Percentiles rank a stretch among this genome's conserved stretches.
Conservation (phyloP, 129 eudicot species). For the Sambucus nigra region DNA sequence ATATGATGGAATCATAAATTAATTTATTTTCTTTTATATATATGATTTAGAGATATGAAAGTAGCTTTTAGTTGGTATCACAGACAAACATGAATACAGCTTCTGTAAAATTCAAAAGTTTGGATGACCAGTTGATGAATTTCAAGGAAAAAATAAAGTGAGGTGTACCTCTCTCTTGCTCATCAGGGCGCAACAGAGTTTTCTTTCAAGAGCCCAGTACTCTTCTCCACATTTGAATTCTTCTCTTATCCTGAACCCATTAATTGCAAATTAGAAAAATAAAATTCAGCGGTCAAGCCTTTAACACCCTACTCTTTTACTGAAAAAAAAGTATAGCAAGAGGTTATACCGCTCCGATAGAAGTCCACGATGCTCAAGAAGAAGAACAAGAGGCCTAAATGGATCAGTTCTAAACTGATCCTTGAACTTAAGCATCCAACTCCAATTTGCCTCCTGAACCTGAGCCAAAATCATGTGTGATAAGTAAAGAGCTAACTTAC, state of each 20-base stretch:
- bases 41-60: neutral
- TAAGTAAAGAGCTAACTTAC: slow-evolving; percentile 3
- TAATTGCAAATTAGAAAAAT: slow-evolving; percentile 6
- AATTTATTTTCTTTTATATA: too few relatives aligned
- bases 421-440: slow-evolving; percentile 9
- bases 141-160: neutral
- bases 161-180: slow-evolving; percentile 47
- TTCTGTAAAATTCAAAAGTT: neutral
- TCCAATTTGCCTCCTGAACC: slow-evolving; percentile 22
- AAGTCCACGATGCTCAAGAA: slow-evolving; percentile 54
- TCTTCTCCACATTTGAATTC: slow-evolving; percentile 71
- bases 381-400: slow-evolving; percentile 57
- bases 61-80: too few relatives aligned
- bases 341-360: slow-evolving; percentile 54
- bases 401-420: slow-evolving; percentile 29
- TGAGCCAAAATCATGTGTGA: slow-evolving; percentile 3
- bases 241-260: slow-evolving; percentile 54
- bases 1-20: too few relatives aligned
- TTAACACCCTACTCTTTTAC: slow-evolving; percentile 1
- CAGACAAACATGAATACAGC: neutral
- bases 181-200: slow-evolving; percentile 53
- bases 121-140: neutral
- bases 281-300: slow-evolving; percentile 1
- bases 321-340: slow-evolving; percentile 6
- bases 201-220: slow-evolving; percentile 91